Base-by-base conservation (phyloP, 805 yeast species). In the Sugiyamaella lignohabitans region DNA sequence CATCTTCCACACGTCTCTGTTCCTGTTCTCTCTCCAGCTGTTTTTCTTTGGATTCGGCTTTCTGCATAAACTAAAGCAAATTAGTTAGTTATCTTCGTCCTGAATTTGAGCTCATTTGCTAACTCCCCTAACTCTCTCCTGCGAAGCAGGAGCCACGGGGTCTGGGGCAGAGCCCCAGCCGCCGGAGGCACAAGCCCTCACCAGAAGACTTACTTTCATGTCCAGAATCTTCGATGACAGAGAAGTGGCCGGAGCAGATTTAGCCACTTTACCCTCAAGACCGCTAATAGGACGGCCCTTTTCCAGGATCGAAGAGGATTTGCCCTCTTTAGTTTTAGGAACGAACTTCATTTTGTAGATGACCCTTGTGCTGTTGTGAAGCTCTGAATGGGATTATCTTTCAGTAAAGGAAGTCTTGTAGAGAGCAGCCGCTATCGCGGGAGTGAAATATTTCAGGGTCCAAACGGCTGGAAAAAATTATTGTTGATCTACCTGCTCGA, bases 201-300 rank as follows among this genome's bases (percentile, higher is more conserved):
- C n/a, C n/a, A n/a, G n/a, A n/a, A n/a, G n/a, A n/a, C n/a, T 76
- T 68, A 79, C 80, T 72, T 86, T 87, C 96, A 87, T 87, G 75
- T 82, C 83, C 79, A 82, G 70, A 57, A 87, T 85, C 57, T 87
- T 74, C 57, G 78, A 76, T 22, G 93, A 83, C 48, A 79, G 66
- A 40, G 63, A 62, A 14, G 66, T 69, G 37, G 59, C 60, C 2
- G 52, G 43, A 4, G 53, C 37, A 3, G 52, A 53, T 50, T 50
- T 52, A 14, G 38, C 21, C 19, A 44, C 45, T n/a, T 29, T 16
- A 21, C 51, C 48, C 19, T 40, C 48, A 6, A 48, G 43, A 11
- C 51, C 51, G 8, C 34, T 19, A 2, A 48, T 41, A 4, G 37
- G 41, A 5, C 20, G 17, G 18, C 38, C 38, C n/a, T n/a, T n/a